Conservation (phyloP, 257 asterid genomes). For the Solanum pennellii region DNA sequence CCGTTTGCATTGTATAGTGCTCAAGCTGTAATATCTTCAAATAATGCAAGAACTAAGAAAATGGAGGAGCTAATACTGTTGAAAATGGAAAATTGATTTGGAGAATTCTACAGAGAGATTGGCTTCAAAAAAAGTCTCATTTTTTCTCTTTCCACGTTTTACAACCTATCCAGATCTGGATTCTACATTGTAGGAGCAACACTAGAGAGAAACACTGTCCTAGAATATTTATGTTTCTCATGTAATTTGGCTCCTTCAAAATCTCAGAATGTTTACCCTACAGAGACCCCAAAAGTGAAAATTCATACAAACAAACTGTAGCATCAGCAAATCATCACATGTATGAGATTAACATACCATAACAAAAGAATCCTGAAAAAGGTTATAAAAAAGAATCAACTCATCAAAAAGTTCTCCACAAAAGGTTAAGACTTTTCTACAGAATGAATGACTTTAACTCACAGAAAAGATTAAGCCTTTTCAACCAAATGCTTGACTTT, state of each 20-base stretch:
- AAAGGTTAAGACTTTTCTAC: neutral
- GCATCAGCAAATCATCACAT: neutral
- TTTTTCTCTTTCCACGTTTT: neutral
- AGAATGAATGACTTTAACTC: neutral
- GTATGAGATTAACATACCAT: neutral
- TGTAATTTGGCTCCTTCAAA: neutral
- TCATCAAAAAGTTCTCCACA: neutral
- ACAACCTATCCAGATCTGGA: neutral
- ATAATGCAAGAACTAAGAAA: neutral
- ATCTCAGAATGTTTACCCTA: neutral
- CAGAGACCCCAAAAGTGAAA: neutral
- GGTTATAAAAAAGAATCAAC: neutral
- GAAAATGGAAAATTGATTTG: neutral
- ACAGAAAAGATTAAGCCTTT: neutral
- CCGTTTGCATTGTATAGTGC: neutral
- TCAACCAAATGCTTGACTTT: neutral
- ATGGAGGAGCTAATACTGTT: neutral
- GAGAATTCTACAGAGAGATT: neutral
- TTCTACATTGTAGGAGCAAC: neutral
- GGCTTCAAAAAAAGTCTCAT: neutral
- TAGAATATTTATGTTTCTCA: neutral
- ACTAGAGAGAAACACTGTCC: neutral
- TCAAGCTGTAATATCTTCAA: neutral
- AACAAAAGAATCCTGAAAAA: neutral
- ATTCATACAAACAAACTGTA: neutral